Percentiles rank a stretch among this genome's conserved stretches.
Evolutionary conservation across 495 filamentous ascomycete genomes (phyloP).

Genomic region (Tuber borchii): DNA sequence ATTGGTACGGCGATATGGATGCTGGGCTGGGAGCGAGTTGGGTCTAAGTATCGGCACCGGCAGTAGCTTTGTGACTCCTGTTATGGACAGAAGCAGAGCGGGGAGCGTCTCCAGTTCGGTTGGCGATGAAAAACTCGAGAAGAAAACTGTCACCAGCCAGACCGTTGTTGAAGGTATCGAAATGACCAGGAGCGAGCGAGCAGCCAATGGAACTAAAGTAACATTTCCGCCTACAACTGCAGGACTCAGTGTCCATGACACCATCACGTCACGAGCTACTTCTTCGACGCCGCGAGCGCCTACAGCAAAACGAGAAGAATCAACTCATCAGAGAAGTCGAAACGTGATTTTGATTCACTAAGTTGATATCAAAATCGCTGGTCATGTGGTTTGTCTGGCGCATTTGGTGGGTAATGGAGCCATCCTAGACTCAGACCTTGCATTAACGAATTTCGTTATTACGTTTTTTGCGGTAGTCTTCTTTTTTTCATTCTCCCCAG

Average conservation of each 20-base stretch:
- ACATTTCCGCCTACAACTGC: conserved; percentile 18
- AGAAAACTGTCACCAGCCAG: conserved; percentile 18
- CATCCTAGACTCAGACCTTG: conserved; percentile 16
- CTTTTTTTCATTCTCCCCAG: conserved; percentile 9
- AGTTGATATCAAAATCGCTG: conserved; percentile 15
- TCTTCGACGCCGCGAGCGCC: conserved; percentile 4
- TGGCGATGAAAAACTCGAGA: conserved; percentile 30
- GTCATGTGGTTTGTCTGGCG: conserved; percentile 9
- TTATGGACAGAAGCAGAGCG: conserved; percentile 31
- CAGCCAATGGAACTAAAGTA: conserved; percentile 18
- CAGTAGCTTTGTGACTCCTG: conserved; percentile 30
- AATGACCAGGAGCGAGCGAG: conserved; percentile 13
- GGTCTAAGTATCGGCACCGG: conserved; percentile 23
- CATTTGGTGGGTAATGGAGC: conserved; percentile 16
- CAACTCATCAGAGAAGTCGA: conserved; percentile 21
- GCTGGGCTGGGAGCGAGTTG: conserved; percentile 34
- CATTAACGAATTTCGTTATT: conserved; percentile 30
- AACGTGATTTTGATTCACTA: conserved; percentile 32
- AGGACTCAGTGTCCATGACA: conserved; percentile 22
- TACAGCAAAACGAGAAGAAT: conserved; percentile 10
- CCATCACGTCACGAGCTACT: conserved; percentile 18
- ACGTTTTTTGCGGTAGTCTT: conserved; percentile 29
- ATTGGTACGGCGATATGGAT: conserved; percentile 46
- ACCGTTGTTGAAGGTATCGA: conserved; percentile 27
- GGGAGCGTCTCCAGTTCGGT: conserved; percentile 37